Evolutionary conservation across 2,329 filamentous ascomycete species (phyloP), one percentile per base, ranked within the genome.

Genomic region (Fusarium brevicatenulatum): DNA sequence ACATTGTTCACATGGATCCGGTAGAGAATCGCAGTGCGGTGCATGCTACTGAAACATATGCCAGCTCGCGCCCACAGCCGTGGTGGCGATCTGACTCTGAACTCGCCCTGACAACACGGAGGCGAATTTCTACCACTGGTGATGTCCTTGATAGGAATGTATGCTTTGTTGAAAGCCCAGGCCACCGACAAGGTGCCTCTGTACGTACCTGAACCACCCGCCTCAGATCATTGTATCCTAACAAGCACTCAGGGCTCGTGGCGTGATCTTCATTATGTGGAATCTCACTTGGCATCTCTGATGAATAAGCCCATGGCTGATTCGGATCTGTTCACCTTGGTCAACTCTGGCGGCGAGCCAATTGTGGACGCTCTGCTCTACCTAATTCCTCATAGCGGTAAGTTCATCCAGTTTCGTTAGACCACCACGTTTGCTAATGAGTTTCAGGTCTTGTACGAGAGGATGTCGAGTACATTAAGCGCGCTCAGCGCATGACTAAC

Each of bases 1-100:
- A 98, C 78, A 97, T 99, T 70, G 95, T 98, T 5, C 95, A 99
- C 80, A 91, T 97, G 59, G 95, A 98, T 79, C 88, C 92, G 7
- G 83, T 91, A 53, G 81, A 83, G 5, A 80, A 83, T 4, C 72
- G 74, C 56, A 43, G 71, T 36, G 54, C 68, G 12, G 64, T 68
- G 64, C 57, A 65, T 42, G 88, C 92, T 53, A 87, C 87, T 2
- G 93, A 95, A 80, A 89, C 94, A 28, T 91, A 92, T 80, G 93
- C 93, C 54, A 95, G 93, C 79, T 95, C 93, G 18, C 92, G 91
- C 77, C 90, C 95, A 42, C 97, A 95, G 81, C 95, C 95, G 1
- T 86, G 91, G 63, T 98, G 96, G 96, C 97, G 93, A 92, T 91
- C 91, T 19, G 92, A 96, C 77, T 82, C 94, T 54, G 92, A 95